These are phyloP conservation scores for Ceratobasidium sp. DNA, from an alignment of 1,284 basidiomycete species.

Conservation along the genomic window DNA sequence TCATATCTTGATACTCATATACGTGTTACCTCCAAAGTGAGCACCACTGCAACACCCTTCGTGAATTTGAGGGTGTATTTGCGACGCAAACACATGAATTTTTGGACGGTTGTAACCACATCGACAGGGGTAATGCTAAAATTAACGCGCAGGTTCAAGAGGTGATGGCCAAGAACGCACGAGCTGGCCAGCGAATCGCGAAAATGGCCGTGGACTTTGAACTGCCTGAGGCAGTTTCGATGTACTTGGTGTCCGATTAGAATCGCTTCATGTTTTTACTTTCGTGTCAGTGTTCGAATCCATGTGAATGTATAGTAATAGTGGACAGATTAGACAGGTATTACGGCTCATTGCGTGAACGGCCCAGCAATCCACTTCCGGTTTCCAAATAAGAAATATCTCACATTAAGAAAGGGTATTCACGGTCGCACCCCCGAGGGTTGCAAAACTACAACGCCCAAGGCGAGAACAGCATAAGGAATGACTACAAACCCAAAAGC, in stretches of 20 bases:
- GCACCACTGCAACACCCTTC: background rate
- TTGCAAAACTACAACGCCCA: slow-evolving; percentile 16
- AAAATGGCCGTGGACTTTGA: slow-evolving; percentile 8
- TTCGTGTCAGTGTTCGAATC: background rate
- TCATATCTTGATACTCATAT: background rate
- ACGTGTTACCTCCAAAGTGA: background rate
- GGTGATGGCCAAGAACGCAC: slow-evolving; percentile 6
- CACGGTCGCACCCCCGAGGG: slow-evolving; percentile 22
- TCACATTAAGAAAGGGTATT: slow-evolving; percentile 39
- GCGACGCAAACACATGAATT: slow-evolving; percentile 19
- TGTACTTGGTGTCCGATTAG: background rate
- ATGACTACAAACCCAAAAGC: slow-evolving; percentile 23
- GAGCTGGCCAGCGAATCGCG: slow-evolving; percentile 22
- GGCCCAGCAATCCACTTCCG: background rate
- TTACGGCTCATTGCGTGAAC: background rate
- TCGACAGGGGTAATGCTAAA: background rate
- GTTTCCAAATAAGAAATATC: background rate
- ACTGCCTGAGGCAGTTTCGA: slow-evolving; percentile 6
- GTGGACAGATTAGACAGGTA: background rate
- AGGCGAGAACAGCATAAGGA: slow-evolving; percentile 27
- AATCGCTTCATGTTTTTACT: background rate
- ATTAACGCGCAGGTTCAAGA: background rate
- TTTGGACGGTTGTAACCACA: slow-evolving; percentile 2
- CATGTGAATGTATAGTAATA: background rate
- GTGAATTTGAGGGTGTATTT: slow-evolving; percentile 18